A percentile compares a stretch with the other conserved stretches of the same genome.
These are phyloP conservation scores for Coniochaeta sp. DNA, from an alignment of 2,329 filamentous ascomycete genomes.

Conservation along the genomic window DNA sequence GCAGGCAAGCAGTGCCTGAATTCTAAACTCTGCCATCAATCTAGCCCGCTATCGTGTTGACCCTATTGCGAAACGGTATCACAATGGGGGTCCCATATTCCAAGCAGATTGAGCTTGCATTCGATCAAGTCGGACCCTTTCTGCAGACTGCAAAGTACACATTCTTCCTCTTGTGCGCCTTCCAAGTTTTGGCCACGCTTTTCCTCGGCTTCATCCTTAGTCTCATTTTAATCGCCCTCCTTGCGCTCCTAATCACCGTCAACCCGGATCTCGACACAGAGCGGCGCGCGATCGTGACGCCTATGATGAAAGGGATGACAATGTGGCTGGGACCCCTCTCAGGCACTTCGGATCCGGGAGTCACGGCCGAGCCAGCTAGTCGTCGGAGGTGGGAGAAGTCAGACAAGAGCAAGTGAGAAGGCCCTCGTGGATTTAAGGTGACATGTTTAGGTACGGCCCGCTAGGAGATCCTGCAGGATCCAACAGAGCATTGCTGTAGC, in stretches of 20 bases:
- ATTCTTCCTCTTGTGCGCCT: conserved; percentile 34
- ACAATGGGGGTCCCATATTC: conserved; percentile 44
- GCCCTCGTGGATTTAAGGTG: background rate
- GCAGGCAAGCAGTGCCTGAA: no score
- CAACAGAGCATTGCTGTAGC: background rate
- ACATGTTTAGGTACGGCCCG: background rate
- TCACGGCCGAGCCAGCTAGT: background rate
- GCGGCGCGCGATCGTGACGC: conserved; percentile 31
- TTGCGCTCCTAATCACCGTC: conserved; percentile 33
- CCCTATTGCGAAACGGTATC: background rate
- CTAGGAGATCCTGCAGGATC: background rate
- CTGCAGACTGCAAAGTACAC: conserved; percentile 41
- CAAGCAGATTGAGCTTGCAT: conserved; percentile 40
- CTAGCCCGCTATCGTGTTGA: background rate
- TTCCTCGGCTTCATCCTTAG: conserved; percentile 21
- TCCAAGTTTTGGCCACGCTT: conserved; percentile 34
- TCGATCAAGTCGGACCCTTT: conserved; percentile 43
- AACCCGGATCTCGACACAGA: conserved; percentile 39
- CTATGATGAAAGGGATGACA: conserved; percentile 25
- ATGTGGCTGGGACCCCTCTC: conserved; percentile 1
- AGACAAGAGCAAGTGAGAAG: background rate
- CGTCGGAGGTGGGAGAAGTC: background rate
- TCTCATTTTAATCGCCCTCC: conserved; percentile 26
- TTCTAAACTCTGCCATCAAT: background rate
- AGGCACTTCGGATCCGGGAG: background rate